A percentile compares a stretch with the other conserved stretches of the same genome.
phyloP scores from a whole-genome alignment of 495 filamentous ascomycete species.

The Hypoxylon crocopeplum region DNA sequence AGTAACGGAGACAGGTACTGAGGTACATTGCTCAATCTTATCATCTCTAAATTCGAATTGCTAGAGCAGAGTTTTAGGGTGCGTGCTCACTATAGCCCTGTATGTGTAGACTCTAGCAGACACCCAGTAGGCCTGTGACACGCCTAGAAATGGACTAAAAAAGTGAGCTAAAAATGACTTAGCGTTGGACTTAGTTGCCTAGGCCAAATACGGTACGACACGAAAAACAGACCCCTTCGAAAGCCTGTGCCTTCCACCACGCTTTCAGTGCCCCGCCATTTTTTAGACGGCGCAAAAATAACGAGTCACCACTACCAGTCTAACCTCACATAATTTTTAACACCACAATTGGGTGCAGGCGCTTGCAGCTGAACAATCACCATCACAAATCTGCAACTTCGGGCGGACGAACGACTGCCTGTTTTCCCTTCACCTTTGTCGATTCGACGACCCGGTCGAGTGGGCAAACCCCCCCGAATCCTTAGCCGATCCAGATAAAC shows the following conservation, averaged over 20 bases:
- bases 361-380: slow-evolving; percentile 25
- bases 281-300: slow-evolving; percentile 37
- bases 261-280: slow-evolving; percentile 33
- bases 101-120: too few species aligned
- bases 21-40: too few species aligned
- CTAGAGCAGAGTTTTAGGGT: too few species aligned
- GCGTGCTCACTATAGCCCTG: too few species aligned
- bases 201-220: too few species aligned
- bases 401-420: slow-evolving; percentile 18
- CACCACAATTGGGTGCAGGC: slow-evolving; percentile 39
- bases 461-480: slow-evolving; percentile 22
- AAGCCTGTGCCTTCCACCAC: slow-evolving; percentile 2
- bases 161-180: too few species aligned
- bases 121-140: too few species aligned
- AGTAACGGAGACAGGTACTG: too few species aligned
- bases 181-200: too few species aligned
- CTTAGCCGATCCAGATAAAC: slow-evolving; percentile 11
- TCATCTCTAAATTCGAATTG: too few species aligned
- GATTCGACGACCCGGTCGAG: slow-evolving; percentile 28
- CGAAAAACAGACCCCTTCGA: too few species aligned
- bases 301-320: slow-evolving; percentile 27
- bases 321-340: slow-evolving; percentile 36
- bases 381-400: slow-evolving; percentile 30
- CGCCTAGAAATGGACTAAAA: too few species aligned
- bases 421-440: not conserved